Evolutionary conservation across 2,329 filamentous ascomycete species (phyloP).

Genomic region (Hypoxylon sp.): DNA sequence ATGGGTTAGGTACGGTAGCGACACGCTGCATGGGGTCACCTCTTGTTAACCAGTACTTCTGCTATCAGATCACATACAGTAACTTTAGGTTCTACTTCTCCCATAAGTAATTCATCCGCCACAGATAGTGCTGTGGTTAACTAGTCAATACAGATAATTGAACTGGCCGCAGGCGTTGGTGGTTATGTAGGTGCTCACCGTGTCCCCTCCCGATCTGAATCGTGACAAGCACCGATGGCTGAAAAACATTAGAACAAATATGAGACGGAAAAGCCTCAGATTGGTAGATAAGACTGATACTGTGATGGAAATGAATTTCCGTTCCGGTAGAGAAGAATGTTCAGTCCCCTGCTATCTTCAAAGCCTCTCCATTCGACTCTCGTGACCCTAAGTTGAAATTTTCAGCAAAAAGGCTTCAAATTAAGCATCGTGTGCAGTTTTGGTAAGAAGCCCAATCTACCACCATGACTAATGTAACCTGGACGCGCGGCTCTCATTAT

Average conservation of each 20-base stretch:
- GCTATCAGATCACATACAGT: not conserved
- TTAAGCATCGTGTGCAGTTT: conserved; percentile 22
- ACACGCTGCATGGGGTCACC: not conserved
- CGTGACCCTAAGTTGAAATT: not conserved
- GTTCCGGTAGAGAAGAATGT: conserved; percentile 15
- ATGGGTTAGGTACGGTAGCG: conserved; percentile 24
- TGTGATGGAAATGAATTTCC: not conserved
- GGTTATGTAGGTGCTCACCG: no score
- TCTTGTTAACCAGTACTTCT: not conserved
- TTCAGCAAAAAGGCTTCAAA: not conserved
- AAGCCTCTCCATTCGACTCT: not conserved
- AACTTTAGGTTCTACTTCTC: not conserved
- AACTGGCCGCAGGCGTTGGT: no score
- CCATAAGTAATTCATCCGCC: not conserved
- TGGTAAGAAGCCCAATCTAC: conserved; percentile 25
- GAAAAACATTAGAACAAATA: not conserved
- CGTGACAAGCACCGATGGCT: not conserved
- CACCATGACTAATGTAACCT: conserved; percentile 38
- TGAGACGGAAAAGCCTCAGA: not conserved
- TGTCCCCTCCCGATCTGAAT: not conserved
- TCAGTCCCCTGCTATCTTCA: not conserved
- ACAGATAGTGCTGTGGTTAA: not conserved
- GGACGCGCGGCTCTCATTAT: conserved; percentile 41
- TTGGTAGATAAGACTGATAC: not conserved
- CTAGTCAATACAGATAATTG: not conserved